Percentiles rank a stretch among this genome's conserved stretches.
These are phyloP conservation scores for Colletotrichum tofieldiae DNA, from an alignment of 2,329 filamentous ascomycete genomes.

Conservation along the genomic window DNA sequence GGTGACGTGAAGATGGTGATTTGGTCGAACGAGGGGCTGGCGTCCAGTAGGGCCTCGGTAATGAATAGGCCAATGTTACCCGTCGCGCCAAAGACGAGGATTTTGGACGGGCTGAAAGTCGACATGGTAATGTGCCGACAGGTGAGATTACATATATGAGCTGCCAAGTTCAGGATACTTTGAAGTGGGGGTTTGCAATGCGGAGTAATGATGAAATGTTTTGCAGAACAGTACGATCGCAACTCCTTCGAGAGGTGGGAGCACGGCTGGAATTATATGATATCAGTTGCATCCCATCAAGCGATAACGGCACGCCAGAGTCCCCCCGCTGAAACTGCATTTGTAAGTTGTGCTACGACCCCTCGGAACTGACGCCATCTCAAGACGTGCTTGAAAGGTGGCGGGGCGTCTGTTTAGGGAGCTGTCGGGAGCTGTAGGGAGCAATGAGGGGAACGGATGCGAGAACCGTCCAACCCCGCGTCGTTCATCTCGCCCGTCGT, in stretches of 20 bases:
- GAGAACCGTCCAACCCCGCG: constrained; percentile 23
- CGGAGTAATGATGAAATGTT: not conserved
- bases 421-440: not conserved
- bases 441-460: constrained; percentile 34
- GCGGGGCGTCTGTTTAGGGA: constrained; percentile 12
- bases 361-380: constrained; percentile 32
- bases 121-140: constrained; percentile 19
- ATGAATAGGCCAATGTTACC: constrained; percentile 61
- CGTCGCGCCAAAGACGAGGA: constrained; percentile 55
- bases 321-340: constrained; percentile 24
- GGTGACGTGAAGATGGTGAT: constrained; percentile 53
- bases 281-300: constrained; percentile 4
- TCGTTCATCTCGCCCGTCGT: constrained; percentile 1
- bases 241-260: not conserved
- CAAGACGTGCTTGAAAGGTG: constrained; percentile 26
- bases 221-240: not conserved
- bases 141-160: not conserved
- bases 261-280: constrained; percentile 19
- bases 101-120: constrained; percentile 27
- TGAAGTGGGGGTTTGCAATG: not conserved
- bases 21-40: constrained; percentile 53
- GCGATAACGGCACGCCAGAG: constrained; percentile 26
- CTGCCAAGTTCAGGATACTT: not conserved
- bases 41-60: constrained; percentile 54
- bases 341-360: constrained; percentile 31